Base-by-base conservation (phyloP, 2,329 filamentous ascomycete species). In the Sarocladiaceae sp. region DNA sequence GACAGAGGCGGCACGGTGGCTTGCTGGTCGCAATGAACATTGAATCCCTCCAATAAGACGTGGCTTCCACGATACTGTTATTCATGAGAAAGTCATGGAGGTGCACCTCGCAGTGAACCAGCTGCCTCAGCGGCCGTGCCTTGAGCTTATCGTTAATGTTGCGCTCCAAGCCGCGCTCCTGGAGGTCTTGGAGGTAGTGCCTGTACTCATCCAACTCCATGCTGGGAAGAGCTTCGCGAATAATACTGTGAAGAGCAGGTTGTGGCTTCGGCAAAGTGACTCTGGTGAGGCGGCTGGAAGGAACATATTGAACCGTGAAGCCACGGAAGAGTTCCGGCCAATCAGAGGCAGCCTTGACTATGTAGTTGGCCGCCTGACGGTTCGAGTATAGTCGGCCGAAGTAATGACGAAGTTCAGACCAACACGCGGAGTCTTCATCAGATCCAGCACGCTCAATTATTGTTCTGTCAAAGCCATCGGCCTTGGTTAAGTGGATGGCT, bases 11-110 rank as follows among this genome's bases (percentile, higher is more conserved):
- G 29, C 71, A 74, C 0, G 69, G 66, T 0, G 70, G 70, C 55
- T 74, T 74, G 57, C 69, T 71, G 25, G 59, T 61, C 1, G 70
- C 71, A n/a, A 74, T 69, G 51, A 72, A 73, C 13, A 55, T 59
- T 53, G 60, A 64, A 8, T 57, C 53, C 0, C 54, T 36, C 52
- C 68, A 73, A 59, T 70, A 73, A 23, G 0, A 8, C 25, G 5
- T 37, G 35, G 1, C 48, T 48, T 2, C 40, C 50, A 2, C n/a
- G n/a, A n/a, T 33, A 49, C 4, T 54, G 53, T 13, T 49, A 29
- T 15, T 60, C 46, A 12, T 11, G 10, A 64, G 31, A 31, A 63
- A 61, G 13, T 64, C 58, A 10, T 66, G 58, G 0, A 71, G 55
- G 0, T 66, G 54, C 0, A 69, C 52, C 40, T 73, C 70, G 1